Evolutionary conservation across 1,139 yeast genomes (phyloP).

Genomic region (Yamadazyma triangularis): DNA sequence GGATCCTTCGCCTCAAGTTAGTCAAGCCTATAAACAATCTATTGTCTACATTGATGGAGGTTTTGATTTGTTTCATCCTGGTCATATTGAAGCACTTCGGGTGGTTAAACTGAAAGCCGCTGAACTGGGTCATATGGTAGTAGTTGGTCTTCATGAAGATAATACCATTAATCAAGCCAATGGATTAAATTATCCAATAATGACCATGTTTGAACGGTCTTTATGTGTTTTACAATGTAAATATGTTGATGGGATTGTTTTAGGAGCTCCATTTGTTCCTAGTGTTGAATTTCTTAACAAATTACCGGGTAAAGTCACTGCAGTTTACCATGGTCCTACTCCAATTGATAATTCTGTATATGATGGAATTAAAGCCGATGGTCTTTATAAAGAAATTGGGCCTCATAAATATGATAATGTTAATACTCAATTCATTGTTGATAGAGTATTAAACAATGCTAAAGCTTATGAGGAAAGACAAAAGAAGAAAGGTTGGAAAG

Average conservation of each 20-base stretch:
- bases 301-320: conserved; percentile 36
- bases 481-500: conserved; percentile 73
- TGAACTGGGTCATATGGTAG: conserved; percentile 39
- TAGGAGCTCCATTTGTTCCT: conserved; percentile 64
- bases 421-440: conserved; percentile 62
- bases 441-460: conserved; percentile 61
- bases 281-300: conserved; percentile 31
- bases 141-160: conserved; percentile 74
- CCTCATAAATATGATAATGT: conserved; percentile 55
- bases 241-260: conserved; percentile 71
- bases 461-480: conserved; percentile 76
- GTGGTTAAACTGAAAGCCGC: conserved; percentile 36
- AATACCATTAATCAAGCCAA: conserved; percentile 50
- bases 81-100: conserved; percentile 73
- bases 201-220: conserved; percentile 83
- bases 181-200: conserved; percentile 73
- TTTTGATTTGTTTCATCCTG: conserved; percentile 90
- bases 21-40: conserved; percentile 21
- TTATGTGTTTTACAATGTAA: conserved; percentile 85
- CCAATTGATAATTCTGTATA: conserved; percentile 39
- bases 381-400: conserved; percentile 42
- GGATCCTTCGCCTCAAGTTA: conserved; percentile 22
- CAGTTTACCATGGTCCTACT: conserved; percentile 65
- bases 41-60: conserved; percentile 74
- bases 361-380: conserved; percentile 27